Evolutionary conservation across 192 early-diverging fungal species (phyloP).

Genomic region (Pilobolus umbonatus): DNA sequence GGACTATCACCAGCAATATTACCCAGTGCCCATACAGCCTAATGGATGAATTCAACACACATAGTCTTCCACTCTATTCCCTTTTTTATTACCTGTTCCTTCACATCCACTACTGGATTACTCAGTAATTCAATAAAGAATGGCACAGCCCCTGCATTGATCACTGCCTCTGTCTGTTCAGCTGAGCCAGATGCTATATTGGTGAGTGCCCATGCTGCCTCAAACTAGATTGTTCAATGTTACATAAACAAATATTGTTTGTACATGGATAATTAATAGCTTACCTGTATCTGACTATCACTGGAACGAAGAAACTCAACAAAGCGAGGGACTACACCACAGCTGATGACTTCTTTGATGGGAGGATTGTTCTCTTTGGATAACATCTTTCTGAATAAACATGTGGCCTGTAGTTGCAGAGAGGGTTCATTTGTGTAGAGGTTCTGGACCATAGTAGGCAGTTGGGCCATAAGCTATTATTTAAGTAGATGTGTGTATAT

Average conservation of each 20-base stretch:
- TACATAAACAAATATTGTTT: neutral
- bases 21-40: constrained; percentile 50
- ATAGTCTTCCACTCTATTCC: neutral
- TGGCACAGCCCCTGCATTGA: constrained; percentile 43
- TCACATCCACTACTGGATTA: constrained; percentile 31
- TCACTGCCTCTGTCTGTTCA: constrained; percentile 39
- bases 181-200: constrained; percentile 46
- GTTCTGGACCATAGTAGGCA: constrained; percentile 2
- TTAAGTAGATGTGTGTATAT: neutral
- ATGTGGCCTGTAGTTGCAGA: constrained; percentile 35
- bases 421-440: constrained; percentile 33
- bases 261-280: neutral
- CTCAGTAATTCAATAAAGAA: constrained; percentile 39
- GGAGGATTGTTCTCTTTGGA: constrained; percentile 48
- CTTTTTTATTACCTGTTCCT: constrained; percentile 30
- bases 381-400: constrained; percentile 42
- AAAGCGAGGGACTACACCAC: constrained; percentile 44
- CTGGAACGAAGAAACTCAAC: constrained; percentile 43
- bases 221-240: constrained; percentile 31
- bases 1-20: constrained; percentile 50
- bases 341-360: constrained; percentile 45
- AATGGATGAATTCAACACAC: neutral
- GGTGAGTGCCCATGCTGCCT: constrained; percentile 52
- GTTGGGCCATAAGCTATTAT: neutral
- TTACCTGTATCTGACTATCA: constrained; percentile 29